These are phyloP conservation scores for Leccinum cinnamomeum DNA, from an alignment of 1,284 basidiomycete species.

Conservation along the genomic window DNA sequence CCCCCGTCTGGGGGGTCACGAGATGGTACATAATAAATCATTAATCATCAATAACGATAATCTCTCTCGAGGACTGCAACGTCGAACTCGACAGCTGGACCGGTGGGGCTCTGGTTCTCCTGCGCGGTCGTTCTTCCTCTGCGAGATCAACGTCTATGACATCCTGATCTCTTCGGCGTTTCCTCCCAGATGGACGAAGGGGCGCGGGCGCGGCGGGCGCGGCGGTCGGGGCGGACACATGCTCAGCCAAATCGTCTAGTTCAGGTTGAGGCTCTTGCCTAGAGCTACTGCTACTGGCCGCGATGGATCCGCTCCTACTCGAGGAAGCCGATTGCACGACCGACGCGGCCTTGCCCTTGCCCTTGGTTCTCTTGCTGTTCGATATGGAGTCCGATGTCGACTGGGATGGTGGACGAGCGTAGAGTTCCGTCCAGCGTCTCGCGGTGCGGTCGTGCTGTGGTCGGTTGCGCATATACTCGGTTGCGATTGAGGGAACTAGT, in stretches of 20 bases:
- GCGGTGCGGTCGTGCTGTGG: slow-evolving; percentile 57
- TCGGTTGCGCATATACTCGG: slow-evolving; percentile 63
- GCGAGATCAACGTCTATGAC: slow-evolving; percentile 27
- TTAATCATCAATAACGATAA: slow-evolving; percentile 45
- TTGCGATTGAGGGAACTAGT: slow-evolving; percentile 71
- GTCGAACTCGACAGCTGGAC: not conserved
- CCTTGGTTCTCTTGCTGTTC: slow-evolving; percentile 39
- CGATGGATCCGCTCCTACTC: not conserved
- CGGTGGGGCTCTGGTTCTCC: slow-evolving; percentile 17
- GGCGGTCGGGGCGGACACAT: not conserved
- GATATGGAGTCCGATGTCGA: slow-evolving; percentile 11
- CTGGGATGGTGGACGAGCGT: slow-evolving; percentile 40
- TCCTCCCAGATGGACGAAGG: slow-evolving; percentile 17
- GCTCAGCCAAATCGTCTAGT: slow-evolving; percentile 46
- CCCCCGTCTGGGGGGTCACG: slow-evolving; percentile 16
- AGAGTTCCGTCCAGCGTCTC: slow-evolving; percentile 50
- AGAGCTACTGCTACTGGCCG: slow-evolving; percentile 11
- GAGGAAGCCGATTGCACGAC: slow-evolving; percentile 9
- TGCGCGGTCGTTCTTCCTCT: slow-evolving; percentile 24
- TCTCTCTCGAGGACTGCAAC: slow-evolving; percentile 29
- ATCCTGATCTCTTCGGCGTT: slow-evolving; percentile 30
- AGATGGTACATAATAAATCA: not conserved
- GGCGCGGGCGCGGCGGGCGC: not conserved
- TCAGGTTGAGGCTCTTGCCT: slow-evolving; percentile 26
- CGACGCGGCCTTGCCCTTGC: slow-evolving; percentile 34